Percentiles rank a stretch among this genome's conserved stretches.
These are phyloP conservation scores for Xylaria nigripes DNA, from an alignment of 495 filamentous ascomycete species.

Conservation along the genomic window DNA sequence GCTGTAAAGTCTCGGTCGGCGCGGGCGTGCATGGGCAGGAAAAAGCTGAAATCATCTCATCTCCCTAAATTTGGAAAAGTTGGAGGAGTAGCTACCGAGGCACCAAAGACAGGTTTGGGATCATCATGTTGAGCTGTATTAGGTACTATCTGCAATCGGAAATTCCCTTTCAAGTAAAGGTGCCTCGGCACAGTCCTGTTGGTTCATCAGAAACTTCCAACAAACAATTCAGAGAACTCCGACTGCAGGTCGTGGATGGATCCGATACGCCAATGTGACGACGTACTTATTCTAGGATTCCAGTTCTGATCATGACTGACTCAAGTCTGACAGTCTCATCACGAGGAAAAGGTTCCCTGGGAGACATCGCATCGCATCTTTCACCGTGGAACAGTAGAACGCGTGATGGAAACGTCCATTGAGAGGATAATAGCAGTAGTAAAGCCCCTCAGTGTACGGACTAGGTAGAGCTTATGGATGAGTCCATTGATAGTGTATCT, in stretches of 20 bases:
- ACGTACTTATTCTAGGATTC: background rate
- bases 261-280: constrained; percentile 5
- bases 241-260: background rate
- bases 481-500: background rate
- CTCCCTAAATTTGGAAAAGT: background rate
- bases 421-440: background rate
- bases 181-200: background rate
- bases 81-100: background rate
- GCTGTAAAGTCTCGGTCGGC: background rate
- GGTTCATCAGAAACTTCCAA: background rate
- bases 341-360: background rate
- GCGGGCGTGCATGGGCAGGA: background rate
- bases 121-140: background rate
- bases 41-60: background rate
- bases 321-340: background rate
- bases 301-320: background rate
- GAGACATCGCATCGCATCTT: background rate
- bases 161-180: background rate
- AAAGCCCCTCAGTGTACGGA: no score
- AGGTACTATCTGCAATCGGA: no score
- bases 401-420: background rate
- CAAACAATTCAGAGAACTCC: background rate
- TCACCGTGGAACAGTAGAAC: background rate
- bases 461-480: no score
- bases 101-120: background rate